Percentiles rank a stretch among this genome's conserved stretches.
phyloP scores from a whole-genome alignment of 495 filamentous ascomycete species.

The Daldinia concentrica region DNA sequence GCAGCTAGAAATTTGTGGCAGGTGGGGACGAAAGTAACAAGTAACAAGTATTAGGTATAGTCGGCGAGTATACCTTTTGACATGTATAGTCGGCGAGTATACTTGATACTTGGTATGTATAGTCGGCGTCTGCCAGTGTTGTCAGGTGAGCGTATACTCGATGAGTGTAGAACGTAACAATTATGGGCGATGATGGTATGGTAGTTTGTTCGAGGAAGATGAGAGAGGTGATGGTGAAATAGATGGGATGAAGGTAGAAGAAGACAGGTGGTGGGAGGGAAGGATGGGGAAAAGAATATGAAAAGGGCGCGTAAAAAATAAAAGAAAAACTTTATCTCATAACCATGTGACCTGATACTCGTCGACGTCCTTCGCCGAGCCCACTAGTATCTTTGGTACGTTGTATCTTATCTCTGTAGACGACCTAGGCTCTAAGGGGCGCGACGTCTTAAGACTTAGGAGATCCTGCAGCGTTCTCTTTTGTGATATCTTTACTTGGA shows the following conservation, averaged over 20 bases:
- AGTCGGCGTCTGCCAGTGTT: not conserved
- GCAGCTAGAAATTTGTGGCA: not conserved
- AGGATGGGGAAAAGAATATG: not conserved
- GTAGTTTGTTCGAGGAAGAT: not conserved
- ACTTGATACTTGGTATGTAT: not conserved
- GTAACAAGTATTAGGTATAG: not conserved
- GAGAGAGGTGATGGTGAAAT: not conserved
- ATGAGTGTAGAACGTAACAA: not conserved
- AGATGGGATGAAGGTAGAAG: not conserved
- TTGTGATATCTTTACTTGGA: too few species aligned
- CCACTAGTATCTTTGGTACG: too few species aligned
- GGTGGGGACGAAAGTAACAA: not conserved
- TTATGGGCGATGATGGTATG: not conserved
- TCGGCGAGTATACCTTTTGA: not conserved
- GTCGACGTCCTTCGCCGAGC: not conserved
- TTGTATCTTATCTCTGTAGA: too few species aligned
- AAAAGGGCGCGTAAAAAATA: not conserved
- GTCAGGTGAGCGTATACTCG: not conserved
- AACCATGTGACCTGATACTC: not conserved
- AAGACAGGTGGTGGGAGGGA: not conserved
- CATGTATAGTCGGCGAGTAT: not conserved
- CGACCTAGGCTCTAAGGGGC: too few species aligned
- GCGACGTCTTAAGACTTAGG: too few species aligned
- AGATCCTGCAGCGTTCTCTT: too few species aligned
- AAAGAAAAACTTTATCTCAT: not conserved